These are phyloP conservation scores for Rhodotorula diobovata DNA, from an alignment of 768 basidiomycete species.

Conservation along the genomic window DNA sequence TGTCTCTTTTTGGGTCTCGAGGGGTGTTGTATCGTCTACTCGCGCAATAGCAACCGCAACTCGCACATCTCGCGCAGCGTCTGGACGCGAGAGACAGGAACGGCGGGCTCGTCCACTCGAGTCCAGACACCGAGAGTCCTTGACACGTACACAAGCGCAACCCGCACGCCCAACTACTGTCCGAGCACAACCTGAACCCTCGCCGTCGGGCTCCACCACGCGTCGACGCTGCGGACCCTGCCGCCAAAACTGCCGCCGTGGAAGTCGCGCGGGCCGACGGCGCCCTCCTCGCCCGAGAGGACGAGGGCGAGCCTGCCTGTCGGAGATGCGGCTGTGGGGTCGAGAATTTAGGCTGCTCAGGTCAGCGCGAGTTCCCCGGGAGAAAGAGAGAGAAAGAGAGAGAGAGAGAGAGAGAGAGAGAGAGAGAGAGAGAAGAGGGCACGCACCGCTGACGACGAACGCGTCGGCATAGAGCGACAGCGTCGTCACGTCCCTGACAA, in stretches of 20 bases:
- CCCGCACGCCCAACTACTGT: neutral
- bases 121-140: neutral
- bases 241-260: constrained; percentile 32
- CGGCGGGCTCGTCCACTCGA: no score
- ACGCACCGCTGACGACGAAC: constrained; percentile 35
- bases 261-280: constrained; percentile 33
- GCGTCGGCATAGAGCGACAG: constrained; percentile 28
- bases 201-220: constrained; percentile 12
- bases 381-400: no score
- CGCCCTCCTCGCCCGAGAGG: constrained; percentile 28
- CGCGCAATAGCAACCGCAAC: no score
- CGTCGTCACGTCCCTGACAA: constrained; percentile 27
- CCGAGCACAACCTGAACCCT: neutral
- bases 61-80: no score
- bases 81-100: no score
- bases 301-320: constrained; percentile 29
- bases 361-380: no score
- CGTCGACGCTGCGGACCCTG: constrained; percentile 26
- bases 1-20: neutral
- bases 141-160: neutral
- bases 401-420: neutral
- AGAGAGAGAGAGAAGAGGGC: neutral
- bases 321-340: constrained; percentile 7
- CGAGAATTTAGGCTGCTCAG: neutral
- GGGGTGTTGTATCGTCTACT: no score